Percentiles rank a stretch among this genome's conserved stretches.
These are phyloP conservation scores for Myxozyma sirexii DNA, from an alignment of 805 yeast genomes.

Conservation along the genomic window DNA sequence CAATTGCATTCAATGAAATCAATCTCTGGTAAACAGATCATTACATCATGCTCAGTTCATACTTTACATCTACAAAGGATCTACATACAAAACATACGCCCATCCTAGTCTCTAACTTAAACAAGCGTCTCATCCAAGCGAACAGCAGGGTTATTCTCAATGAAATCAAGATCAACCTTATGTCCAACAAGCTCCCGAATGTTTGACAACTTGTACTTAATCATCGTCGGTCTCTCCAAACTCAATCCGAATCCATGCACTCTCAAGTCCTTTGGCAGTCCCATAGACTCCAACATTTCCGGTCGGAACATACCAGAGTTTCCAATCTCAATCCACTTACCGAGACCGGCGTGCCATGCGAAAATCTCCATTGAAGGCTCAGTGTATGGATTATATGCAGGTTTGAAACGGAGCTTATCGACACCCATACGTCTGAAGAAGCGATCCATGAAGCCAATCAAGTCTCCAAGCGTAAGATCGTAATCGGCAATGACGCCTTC, in stretches of 20 bases:
- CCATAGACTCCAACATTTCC: conserved; percentile 98
- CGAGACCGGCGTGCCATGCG: conserved; percentile 92
- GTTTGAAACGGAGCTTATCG: conserved; percentile 90
- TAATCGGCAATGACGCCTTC: conserved; percentile 99
- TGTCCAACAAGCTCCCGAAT: conserved; percentile 97
- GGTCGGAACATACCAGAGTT: conserved; percentile 99
- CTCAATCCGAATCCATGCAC: conserved; percentile 98
- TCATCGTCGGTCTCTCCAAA: conserved; percentile 98
- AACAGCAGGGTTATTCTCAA: conserved; percentile 96
- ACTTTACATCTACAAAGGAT: neutral
- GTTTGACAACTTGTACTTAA: conserved; percentile 92
- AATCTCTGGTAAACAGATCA: too few species aligned
- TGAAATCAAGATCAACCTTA: conserved; percentile 90
- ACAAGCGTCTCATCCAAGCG: conserved; percentile 76
- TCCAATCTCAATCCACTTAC: conserved; percentile 99
- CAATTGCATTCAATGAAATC: too few species aligned
- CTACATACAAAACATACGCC: neutral
- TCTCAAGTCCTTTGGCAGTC: conserved; percentile 89
- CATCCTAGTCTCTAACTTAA: neutral
- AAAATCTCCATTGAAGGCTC: conserved; percentile 98
- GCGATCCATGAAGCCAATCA: conserved; percentile 97
- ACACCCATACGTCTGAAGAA: conserved; percentile 98
- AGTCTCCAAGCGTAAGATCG: conserved; percentile 89
- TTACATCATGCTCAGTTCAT: too few species aligned
- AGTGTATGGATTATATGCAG: conserved; percentile 98